Percentiles rank a stretch among this genome's conserved stretches.
Evolutionary conservation across 192 early-diverging fungal genomes (phyloP).

Genomic region (Tieghemiomyces parasiticus): DNA sequence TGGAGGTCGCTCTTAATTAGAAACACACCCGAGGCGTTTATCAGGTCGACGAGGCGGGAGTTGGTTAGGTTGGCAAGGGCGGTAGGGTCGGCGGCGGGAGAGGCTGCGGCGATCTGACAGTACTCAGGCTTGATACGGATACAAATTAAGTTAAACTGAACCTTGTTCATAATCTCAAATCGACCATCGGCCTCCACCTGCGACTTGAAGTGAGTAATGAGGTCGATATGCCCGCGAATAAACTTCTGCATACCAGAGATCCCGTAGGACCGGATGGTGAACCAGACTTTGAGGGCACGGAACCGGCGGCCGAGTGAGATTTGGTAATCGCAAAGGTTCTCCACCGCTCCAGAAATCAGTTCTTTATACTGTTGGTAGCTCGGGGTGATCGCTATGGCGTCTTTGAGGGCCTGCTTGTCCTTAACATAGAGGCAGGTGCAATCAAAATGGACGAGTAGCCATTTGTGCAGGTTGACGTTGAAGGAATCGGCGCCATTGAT

Average conservation of each 20-base stretch:
- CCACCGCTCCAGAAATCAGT: slow-evolving; percentile 21
- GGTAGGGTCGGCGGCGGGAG: neutral
- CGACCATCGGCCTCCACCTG: slow-evolving; percentile 22
- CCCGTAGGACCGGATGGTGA: slow-evolving; percentile 42
- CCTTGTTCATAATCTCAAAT: slow-evolving; percentile 26
- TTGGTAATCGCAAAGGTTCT: slow-evolving; percentile 41
- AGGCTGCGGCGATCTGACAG: neutral
- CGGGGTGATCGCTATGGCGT: slow-evolving; percentile 34
- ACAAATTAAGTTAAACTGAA: slow-evolving; percentile 27
- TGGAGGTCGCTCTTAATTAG: neutral
- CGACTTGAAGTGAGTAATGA: slow-evolving; percentile 22
- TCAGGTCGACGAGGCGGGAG: slow-evolving; percentile 13
- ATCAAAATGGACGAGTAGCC: slow-evolving; percentile 47
- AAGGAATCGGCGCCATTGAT: slow-evolving; percentile 41
- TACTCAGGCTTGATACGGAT: slow-evolving; percentile 28
- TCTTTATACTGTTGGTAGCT: slow-evolving; percentile 30
- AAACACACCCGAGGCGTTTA: slow-evolving; percentile 13
- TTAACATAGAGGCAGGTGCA: slow-evolving; percentile 45
- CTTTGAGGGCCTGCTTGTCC: slow-evolving; percentile 24
- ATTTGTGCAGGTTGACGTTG: slow-evolving; percentile 47
- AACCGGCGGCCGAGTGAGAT: slow-evolving; percentile 39
- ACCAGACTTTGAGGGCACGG: slow-evolving; percentile 46
- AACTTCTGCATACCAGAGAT: slow-evolving; percentile 30
- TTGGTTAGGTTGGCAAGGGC: slow-evolving; percentile 17
- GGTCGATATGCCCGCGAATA: slow-evolving; percentile 25